Evolutionary conservation across 495 filamentous ascomycete genomes (phyloP), one percentile per base, ranked within the genome.

Genomic region (Hyaloscypha variabilis): DNA sequence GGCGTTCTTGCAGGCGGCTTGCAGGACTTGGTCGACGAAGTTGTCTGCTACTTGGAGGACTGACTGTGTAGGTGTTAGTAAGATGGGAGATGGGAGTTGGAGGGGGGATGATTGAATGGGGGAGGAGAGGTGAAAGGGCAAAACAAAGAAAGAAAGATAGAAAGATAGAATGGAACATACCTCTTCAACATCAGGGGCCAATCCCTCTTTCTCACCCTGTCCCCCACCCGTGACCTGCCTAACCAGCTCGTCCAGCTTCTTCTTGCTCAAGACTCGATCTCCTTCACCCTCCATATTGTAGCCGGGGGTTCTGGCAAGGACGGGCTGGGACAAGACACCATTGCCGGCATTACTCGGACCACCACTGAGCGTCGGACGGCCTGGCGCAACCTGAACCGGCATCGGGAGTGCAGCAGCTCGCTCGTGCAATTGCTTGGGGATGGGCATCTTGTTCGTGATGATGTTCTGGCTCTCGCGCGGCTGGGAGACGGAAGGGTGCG

Each of bases 131-230:
- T 46, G 6, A 13, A 13, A 34, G 31, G n/a, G n/a, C n/a, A n/a
- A n/a, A n/a, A n/a, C n/a, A n/a, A n/a, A n/a, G n/a, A n/a, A n/a
- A n/a, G n/a, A n/a, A n/a, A 36, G 31, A 36, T 36, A 4, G 39
- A 17, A 46, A 23, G 34, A 49, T 58, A 23, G 49, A 53, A 42
- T 55, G 34, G 49, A 64, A 73, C 83, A 74, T 81, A 96, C 94
- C 87, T 96, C 93, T 83, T 99, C 95, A 60, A 96, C 93, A 70
- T 97, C 95, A 0, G 95, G 90, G 49, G 91, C 90, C 59, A 97
- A 77, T 34, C 81, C 78, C 72, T 89, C 88, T 46, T 84, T 85
- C 60, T 87, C 87, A 24, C 89, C 90, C 36, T 90, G 85, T 6
- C 82, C 88, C 28, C 89, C 89, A 58, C 93, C 93, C 29, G 91